phyloP scores from a whole-genome alignment of 2,329 filamentous ascomycete species.

The Sordariomycetes sp. region DNA sequence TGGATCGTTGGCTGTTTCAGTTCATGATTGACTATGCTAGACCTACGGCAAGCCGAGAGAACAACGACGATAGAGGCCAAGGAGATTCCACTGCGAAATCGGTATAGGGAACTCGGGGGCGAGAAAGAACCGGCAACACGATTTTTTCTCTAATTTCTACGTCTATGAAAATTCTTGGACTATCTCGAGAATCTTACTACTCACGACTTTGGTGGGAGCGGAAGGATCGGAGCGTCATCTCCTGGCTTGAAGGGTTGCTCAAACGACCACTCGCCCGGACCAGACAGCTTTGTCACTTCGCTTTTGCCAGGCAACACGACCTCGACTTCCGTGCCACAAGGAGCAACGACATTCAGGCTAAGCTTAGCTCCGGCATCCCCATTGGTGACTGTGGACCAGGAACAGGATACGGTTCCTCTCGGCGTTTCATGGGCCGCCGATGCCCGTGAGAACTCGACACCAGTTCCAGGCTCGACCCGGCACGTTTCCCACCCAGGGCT shows the following conservation, averaged over 20 bases:
- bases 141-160: too few relatives aligned
- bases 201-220: neutral
- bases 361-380: neutral
- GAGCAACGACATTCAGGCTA: neutral
- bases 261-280: too few relatives aligned
- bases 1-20: slow-evolving; percentile 31
- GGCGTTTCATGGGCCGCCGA: neutral
- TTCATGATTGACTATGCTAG: slow-evolving; percentile 21
- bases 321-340: neutral
- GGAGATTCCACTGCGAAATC: neutral
- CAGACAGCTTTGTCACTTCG: too few relatives aligned
- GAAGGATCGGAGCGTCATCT: too few relatives aligned
- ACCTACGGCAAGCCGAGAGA: neutral
- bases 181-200: too few relatives aligned
- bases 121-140: too few relatives aligned
- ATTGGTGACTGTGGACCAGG: neutral
- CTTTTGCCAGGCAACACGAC: neutral
- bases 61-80: neutral
- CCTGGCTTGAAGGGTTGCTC: too few relatives aligned
- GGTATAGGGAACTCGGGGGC: too few relatives aligned
- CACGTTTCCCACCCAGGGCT: neutral
- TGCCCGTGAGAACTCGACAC: neutral
- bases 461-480: neutral
- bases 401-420: neutral
- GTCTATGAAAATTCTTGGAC: too few relatives aligned